phyloP scores from a whole-genome alignment of 805 yeast genomes.

The Candida golubevii region DNA sequence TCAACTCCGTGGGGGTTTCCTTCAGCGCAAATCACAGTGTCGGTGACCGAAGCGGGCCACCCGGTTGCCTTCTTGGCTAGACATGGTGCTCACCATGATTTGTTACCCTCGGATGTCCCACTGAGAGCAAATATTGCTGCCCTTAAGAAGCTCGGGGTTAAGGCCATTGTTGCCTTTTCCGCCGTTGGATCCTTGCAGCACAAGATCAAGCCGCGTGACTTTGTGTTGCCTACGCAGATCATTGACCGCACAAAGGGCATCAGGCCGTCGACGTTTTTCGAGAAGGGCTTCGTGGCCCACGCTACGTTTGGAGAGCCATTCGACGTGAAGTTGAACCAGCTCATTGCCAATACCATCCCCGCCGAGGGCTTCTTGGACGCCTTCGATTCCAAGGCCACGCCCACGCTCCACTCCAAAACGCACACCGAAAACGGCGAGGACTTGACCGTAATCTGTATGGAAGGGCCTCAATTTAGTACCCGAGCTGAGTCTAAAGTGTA shows the following conservation, averaged over 20 bases:
- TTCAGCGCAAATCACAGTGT: constrained; percentile 87
- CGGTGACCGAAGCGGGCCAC: constrained; percentile 70
- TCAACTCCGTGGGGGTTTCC: constrained; percentile 98
- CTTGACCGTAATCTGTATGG: constrained; percentile 91
- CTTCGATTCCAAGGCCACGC: constrained; percentile 34
- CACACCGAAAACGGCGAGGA: constrained; percentile 62
- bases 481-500: constrained; percentile 93
- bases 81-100: constrained; percentile 88
- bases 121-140: constrained; percentile 94
- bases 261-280: constrained; percentile 85
- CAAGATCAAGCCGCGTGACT: constrained; percentile 90
- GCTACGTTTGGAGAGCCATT: constrained; percentile 98
- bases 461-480: constrained; percentile 97
- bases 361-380: constrained; percentile 50
- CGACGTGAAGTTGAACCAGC: constrained; percentile 64
- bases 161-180: constrained; percentile 83
- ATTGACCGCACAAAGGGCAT: constrained; percentile 97
- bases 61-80: constrained; percentile 92
- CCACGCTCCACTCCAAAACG: constrained; percentile 57
- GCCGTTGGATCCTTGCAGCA: constrained; percentile 95
- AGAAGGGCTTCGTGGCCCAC: constrained; percentile 91
- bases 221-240: constrained; percentile 93
- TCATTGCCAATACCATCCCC: constrained; percentile 51
- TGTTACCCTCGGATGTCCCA: constrained; percentile 89
- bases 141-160: constrained; percentile 79